Base-by-base conservation (phyloP, 2,329 filamentous ascomycete genomes). In the Pyrenochaeta sp. region DNA sequence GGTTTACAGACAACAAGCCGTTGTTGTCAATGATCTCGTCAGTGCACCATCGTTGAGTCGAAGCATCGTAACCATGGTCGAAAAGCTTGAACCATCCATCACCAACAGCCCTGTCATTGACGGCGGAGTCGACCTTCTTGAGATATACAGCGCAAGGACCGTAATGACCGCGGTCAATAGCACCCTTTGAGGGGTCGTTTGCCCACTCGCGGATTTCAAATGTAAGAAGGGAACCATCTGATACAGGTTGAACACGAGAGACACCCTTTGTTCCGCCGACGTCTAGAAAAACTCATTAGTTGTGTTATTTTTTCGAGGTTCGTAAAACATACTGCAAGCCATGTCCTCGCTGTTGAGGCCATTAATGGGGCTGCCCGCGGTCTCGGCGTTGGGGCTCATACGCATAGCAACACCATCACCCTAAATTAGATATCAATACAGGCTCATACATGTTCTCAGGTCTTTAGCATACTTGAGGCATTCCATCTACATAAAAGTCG, bases 41-140 rank as follows among this genome's bases (percentile, higher is more conserved):
- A 3, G 84, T 86, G 70, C 88, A 90, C 86, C 87, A 91, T 64
- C 82, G 74, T 19, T 74, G 67, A 2, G 75, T 74, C 4, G 65
- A 55, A 4, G 72, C 65, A 57, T 88, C 77, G 69, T 87, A 89
- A 31, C 85, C 86, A 37, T 86, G 79, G 44, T 88, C 81, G 76
- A 80, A 89, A 63, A 91, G 81, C 77, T 90, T 90, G 78, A 91
- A 88, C 88, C 88, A 92, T 26, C 87, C 87, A 36, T 77, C 72
- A 4, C 87, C 87, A 17, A 78, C 49, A 54, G 65, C 73, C 17
- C 48, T 44, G 35, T 83, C 83, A 9, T 80, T 68, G 36, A 70
- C 72, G 45, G 85, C 82, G 44, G 83, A 77, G 52, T 75, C 70
- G 1, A 90, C 81, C 60, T 83, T 82, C 74, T 90, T 90, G 72